Evolutionary conservation across 768 basidiomycete species (phyloP).

Genomic region (Lactarius trivialis): DNA sequence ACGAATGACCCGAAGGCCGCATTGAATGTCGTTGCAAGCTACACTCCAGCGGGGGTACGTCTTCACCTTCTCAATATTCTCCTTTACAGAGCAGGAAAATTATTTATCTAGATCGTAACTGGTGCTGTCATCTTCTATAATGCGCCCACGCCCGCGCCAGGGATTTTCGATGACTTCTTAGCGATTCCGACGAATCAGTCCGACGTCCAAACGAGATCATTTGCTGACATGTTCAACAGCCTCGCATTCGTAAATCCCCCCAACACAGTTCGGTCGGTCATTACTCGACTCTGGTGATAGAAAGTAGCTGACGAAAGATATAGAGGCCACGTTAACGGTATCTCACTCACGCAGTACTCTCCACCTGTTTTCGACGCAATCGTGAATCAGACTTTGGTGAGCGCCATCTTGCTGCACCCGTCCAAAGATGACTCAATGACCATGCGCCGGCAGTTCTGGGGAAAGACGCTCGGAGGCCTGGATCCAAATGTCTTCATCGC

Average conservation of each 20-base stretch:
- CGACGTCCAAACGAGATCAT: slow-evolving; percentile 1
- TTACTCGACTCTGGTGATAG: neutral
- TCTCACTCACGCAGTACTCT: slow-evolving; percentile 1
- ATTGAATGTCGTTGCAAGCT: fast-evolving
- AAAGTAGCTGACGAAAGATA: neutral
- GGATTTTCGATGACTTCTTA: slow-evolving; percentile 22
- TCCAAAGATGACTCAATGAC: neutral
- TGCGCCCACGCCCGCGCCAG: neutral
- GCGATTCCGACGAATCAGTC: slow-evolving; percentile 3
- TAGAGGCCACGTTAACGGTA: neutral
- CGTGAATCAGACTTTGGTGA: neutral
- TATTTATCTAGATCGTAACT: neutral
- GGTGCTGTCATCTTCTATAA: neutral
- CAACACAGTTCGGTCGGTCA: neutral
- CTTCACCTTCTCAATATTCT: neutral
- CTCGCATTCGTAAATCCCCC: neutral
- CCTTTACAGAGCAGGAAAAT: neutral
- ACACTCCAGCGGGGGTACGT: neutral
- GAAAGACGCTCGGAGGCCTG: neutral
- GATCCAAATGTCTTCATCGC: neutral
- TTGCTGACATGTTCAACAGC: neutral
- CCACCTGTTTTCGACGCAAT: neutral
- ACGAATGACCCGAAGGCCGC: neutral
- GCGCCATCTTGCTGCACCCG: neutral
- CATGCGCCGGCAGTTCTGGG: neutral